phyloP scores from a whole-genome alignment of 768 basidiomycete genomes.

The Mycena haematopus region DNA sequence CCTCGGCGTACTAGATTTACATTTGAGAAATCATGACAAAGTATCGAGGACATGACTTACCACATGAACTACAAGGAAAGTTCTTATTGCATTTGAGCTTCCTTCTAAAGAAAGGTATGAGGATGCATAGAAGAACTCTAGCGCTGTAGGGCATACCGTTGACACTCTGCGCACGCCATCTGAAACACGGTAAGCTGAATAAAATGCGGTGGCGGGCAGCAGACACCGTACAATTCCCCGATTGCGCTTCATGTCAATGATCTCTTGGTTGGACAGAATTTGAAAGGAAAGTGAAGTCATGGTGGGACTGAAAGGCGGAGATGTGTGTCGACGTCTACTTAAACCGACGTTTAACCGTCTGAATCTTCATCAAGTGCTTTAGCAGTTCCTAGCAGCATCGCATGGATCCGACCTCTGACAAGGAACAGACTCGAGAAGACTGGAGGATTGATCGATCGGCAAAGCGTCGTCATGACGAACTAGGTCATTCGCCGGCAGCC shows the following conservation, averaged over 20 bases:
- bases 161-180: slow-evolving; percentile 7
- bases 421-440: too few relatives aligned
- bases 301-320: neutral
- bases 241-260: slow-evolving; percentile 1
- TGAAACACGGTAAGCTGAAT: neutral
- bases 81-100: slow-evolving; percentile 11
- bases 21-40: neutral
- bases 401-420: too few relatives aligned
- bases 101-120: neutral
- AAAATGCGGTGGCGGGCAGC: too few relatives aligned
- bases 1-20: neutral
- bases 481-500: too few relatives aligned
- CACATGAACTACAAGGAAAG: neutral
- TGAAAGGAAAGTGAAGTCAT: slow-evolving; percentile 3
- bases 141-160: neutral
- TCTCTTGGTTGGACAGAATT: neutral
- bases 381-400: too few relatives aligned
- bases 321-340: neutral
- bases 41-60: neutral
- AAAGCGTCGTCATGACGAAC: too few relatives aligned
- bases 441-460: too few relatives aligned
- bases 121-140: neutral
- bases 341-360: too few relatives aligned
- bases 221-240: neutral
- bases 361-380: too few relatives aligned